Percentiles rank a stretch among this genome's conserved stretches.
phyloP scores from a whole-genome alignment of 495 filamentous ascomycete genomes.

The Friedmanniomyces endolithicus region DNA sequence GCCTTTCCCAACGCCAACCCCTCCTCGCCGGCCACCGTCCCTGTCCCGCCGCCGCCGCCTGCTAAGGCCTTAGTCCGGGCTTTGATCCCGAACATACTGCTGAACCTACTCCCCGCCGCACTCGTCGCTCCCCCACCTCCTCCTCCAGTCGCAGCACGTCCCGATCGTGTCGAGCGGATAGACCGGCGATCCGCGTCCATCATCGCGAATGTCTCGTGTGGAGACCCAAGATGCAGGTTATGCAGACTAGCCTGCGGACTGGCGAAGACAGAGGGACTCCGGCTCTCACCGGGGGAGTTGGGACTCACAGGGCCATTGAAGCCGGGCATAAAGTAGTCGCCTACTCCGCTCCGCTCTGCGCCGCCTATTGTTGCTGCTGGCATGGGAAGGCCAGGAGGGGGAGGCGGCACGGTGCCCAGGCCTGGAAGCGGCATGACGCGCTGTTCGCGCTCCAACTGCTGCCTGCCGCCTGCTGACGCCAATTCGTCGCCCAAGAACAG shows the following conservation, averaged over 20 bases:
- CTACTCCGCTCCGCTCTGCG: too few relatives aligned
- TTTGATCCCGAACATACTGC: slow-evolving; percentile 29
- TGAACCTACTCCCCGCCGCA: slow-evolving; percentile 24
- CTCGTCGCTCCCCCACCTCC: not conserved
- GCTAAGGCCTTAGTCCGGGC: slow-evolving; percentile 29
- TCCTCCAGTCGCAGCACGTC: slow-evolving; percentile 17
- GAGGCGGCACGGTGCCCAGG: slow-evolving; percentile 16
- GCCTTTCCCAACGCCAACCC: slow-evolving; percentile 26
- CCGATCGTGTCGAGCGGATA: slow-evolving; percentile 29
- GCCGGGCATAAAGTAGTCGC: too few relatives aligned
- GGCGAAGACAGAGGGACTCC: slow-evolving; percentile 26
- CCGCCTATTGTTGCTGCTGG: too few relatives aligned
- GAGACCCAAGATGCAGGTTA: slow-evolving; percentile 23
- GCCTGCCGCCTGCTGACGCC: not conserved
- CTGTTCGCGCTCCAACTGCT: not conserved
- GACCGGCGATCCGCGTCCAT: slow-evolving; percentile 29
- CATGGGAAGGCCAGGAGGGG: not conserved
- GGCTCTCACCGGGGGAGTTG: too few relatives aligned
- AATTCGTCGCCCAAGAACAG: slow-evolving; percentile 28
- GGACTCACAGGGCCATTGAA: too few relatives aligned
- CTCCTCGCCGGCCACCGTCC: slow-evolving; percentile 11
- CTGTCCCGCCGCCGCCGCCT: not conserved
- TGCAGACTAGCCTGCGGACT: slow-evolving; percentile 29
- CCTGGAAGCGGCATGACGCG: slow-evolving; percentile 6
- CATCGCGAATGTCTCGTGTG: slow-evolving; percentile 11